Conservation (phyloP, 169 alveolate species). For the Eimeria acervulina region DNA sequence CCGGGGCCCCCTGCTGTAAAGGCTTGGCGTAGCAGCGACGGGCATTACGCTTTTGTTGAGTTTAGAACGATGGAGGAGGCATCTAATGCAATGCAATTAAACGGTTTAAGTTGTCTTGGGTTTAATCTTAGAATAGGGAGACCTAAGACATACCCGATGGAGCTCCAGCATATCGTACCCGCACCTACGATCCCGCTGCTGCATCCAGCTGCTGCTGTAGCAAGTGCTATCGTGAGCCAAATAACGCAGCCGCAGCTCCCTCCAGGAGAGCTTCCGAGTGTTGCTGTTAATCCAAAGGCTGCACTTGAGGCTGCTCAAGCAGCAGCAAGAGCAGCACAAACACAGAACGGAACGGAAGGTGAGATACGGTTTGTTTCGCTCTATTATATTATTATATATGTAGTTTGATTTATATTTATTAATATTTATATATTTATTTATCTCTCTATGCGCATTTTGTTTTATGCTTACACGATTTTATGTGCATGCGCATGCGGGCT, state of each 20-base stretch:
- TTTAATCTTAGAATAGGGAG: constrained; percentile 87
- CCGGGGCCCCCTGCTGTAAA: constrained; percentile 93
- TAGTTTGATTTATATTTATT: no score
- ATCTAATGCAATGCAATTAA: constrained; percentile 90
- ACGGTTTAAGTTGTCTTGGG: constrained; percentile 88
- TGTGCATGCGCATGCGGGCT: no score
- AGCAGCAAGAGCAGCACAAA: constrained; percentile 82
- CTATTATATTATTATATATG: neutral
- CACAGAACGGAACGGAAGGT: neutral
- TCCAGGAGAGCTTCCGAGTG: constrained; percentile 9
- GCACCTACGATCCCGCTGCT: constrained; percentile 85
- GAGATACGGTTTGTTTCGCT: neutral
- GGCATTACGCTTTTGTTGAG: constrained; percentile 97
- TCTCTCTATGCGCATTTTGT: no score
- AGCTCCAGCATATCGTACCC: constrained; percentile 85
- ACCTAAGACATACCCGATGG: constrained; percentile 88
- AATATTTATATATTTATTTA: no score
- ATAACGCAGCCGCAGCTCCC: constrained; percentile 81
- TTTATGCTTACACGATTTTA: no score
- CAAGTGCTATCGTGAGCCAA: constrained; percentile 45
- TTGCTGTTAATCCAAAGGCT: constrained; percentile 82
- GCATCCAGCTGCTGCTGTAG: constrained; percentile 75
- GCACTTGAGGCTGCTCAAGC: constrained; percentile 85
- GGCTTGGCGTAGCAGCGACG: constrained; percentile 97
- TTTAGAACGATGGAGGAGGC: constrained; percentile 97